Evolutionary conservation across 75 land plant species (phyloP).

Genomic region (Sequoiadendron giganteum): DNA sequence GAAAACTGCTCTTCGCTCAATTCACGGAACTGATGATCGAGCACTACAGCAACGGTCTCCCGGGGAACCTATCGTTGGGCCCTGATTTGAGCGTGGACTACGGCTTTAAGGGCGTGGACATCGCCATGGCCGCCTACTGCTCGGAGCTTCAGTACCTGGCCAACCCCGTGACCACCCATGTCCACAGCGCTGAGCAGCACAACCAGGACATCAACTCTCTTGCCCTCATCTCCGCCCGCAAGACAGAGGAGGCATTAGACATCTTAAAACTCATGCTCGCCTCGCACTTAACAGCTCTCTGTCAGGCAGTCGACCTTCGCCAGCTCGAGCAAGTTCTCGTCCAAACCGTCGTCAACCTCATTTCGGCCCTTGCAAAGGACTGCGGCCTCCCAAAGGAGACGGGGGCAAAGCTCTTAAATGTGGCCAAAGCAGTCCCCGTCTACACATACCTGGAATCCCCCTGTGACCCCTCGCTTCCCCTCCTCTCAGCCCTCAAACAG

Average conservation of each 20-base stretch:
- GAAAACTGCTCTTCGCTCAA: constrained; percentile 52
- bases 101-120: constrained; percentile 48
- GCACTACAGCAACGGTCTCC: constrained; percentile 47
- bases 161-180: constrained; percentile 40
- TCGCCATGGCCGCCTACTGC: constrained; percentile 60
- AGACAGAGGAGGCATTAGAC: constrained; percentile 25
- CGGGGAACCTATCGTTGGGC: constrained; percentile 41
- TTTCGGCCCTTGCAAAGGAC: neutral
- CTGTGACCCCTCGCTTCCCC: neutral
- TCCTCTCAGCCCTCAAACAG: neutral
- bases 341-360: neutral
- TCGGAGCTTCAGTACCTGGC: constrained; percentile 59
- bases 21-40: constrained; percentile 59
- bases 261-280: constrained; percentile 42
- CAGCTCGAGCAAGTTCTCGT: constrained; percentile 10
- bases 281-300: constrained; percentile 27
- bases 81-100: constrained; percentile 46
- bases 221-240: constrained; percentile 19
- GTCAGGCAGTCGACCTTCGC: constrained; percentile 32
- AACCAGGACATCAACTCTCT: constrained; percentile 21
- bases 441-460: neutral
- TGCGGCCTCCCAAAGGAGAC: neutral
- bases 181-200: constrained; percentile 18
- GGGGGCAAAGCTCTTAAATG: neutral
- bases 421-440: neutral